Evolutionary conservation across 139 green algal species (phyloP).

Genomic region (Auxenochlorella pyrenoidosa): DNA sequence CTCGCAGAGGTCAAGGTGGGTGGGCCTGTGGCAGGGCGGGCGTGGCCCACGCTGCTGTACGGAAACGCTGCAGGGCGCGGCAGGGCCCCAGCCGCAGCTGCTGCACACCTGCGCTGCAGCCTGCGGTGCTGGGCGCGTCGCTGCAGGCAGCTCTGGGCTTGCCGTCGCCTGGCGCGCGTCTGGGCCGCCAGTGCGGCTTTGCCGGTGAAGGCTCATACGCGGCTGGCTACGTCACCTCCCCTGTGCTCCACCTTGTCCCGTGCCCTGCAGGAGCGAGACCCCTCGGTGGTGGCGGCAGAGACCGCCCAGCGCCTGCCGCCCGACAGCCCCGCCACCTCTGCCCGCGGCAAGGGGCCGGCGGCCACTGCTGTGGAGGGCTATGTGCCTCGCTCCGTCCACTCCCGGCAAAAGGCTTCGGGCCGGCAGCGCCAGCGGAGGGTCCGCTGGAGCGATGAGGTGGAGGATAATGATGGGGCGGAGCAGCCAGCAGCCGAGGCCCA

Average conservation of each 20-base stretch:
- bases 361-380: conserved; percentile 48
- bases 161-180: too few relatives aligned
- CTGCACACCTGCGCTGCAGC: too few relatives aligned
- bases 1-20: conserved; percentile 43
- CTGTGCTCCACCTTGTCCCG: background rate
- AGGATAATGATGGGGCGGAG: background rate
- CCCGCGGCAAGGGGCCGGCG: background rate
- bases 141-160: too few relatives aligned
- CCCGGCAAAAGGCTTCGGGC: background rate
- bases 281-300: conserved; percentile 6
- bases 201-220: too few relatives aligned
- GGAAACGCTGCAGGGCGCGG: background rate
- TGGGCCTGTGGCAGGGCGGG: background rate
- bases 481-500: background rate
- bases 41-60: background rate
- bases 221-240: too few relatives aligned
- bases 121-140: too few relatives aligned
- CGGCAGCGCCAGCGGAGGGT: conserved; percentile 31
- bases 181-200: too few relatives aligned
- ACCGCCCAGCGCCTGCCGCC: background rate
- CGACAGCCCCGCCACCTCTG: background rate
- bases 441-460: conserved; percentile 28
- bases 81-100: background rate
- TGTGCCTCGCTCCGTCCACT: conserved; percentile 20
- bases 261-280: conserved; percentile 27